phyloP scores from a whole-genome alignment of 805 yeast species.

The Candida pseudofarinosa region DNA sequence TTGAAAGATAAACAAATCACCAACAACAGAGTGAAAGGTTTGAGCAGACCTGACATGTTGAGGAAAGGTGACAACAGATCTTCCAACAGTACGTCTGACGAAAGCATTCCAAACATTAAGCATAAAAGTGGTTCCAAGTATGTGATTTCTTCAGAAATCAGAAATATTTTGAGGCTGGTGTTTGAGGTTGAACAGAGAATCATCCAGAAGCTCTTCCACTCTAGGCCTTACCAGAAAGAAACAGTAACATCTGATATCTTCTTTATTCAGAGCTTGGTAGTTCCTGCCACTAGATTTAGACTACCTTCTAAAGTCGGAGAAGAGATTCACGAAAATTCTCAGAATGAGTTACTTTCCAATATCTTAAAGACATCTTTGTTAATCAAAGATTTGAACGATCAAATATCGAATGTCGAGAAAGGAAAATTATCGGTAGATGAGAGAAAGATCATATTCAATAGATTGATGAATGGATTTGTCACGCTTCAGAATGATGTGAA shows the following conservation, averaged over 20 bases:
- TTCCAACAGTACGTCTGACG: constrained; percentile 8
- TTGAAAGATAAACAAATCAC: constrained; percentile 76
- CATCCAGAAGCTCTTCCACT: constrained; percentile 71
- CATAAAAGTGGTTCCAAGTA: constrained; percentile 76
- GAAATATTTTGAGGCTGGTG: constrained; percentile 69
- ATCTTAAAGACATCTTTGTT: constrained; percentile 74
- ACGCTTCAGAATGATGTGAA: constrained; percentile 93
- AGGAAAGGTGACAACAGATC: constrained; percentile 23
- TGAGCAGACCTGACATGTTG: constrained; percentile 68
- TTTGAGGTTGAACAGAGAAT: constrained; percentile 70
- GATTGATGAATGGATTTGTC: constrained; percentile 94
- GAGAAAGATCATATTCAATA: constrained; percentile 72
- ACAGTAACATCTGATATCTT: constrained; percentile 71
- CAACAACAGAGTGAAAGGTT: constrained; percentile 80
- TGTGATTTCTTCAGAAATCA: constrained; percentile 81
- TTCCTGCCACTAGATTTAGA: constrained; percentile 96
- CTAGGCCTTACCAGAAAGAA: constrained; percentile 59
- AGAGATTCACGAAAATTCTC: constrained; percentile 90
- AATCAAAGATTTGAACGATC: constrained; percentile 87
- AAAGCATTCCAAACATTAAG: constrained; percentile 47
- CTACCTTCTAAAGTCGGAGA: constrained; percentile 97
- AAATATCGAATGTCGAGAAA: constrained; percentile 52
- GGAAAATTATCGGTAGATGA: constrained; percentile 53
- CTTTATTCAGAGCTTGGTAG: constrained; percentile 82
- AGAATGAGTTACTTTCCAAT: constrained; percentile 81